These are phyloP conservation scores for Gymnopilus junonius DNA, from an alignment of 768 basidiomycete species.

Conservation along the genomic window DNA sequence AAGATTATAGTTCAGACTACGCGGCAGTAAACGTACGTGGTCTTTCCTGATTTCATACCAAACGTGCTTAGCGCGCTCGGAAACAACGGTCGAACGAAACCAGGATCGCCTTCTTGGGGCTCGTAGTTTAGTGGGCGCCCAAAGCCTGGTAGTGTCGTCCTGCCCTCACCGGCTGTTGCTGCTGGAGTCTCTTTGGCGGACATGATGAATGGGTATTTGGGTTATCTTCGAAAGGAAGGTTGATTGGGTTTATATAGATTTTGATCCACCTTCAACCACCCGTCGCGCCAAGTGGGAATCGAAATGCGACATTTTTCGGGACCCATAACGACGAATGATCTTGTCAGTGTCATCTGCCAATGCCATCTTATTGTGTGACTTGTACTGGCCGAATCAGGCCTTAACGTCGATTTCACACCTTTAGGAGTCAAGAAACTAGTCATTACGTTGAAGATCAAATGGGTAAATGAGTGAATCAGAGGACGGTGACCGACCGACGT, in stretches of 20 bases:
- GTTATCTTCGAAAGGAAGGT: neutral
- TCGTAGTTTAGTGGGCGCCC: conserved; percentile 30
- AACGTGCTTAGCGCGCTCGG: conserved; percentile 19
- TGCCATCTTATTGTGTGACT: too few relatives aligned
- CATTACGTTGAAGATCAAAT: too few relatives aligned
- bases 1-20: neutral
- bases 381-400: too few relatives aligned
- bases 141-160: conserved; percentile 30
- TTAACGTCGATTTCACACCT: too few relatives aligned
- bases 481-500: too few relatives aligned
- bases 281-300: neutral
- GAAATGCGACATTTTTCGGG: neutral
- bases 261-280: neutral
- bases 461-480: too few relatives aligned
- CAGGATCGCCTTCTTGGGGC: conserved; percentile 10
- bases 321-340: neutral
- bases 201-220: neutral
- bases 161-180: neutral
- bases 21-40: conserved; percentile 7
- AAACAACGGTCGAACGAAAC: conserved; percentile 19
- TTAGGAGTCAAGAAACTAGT: too few relatives aligned
- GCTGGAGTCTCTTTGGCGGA: neutral
- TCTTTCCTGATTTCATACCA: neutral
- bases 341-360: neutral
- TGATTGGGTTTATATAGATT: neutral